Base-by-base conservation (phyloP, 768 basidiomycete genomes). In the Chalciporus piperatus region DNA sequence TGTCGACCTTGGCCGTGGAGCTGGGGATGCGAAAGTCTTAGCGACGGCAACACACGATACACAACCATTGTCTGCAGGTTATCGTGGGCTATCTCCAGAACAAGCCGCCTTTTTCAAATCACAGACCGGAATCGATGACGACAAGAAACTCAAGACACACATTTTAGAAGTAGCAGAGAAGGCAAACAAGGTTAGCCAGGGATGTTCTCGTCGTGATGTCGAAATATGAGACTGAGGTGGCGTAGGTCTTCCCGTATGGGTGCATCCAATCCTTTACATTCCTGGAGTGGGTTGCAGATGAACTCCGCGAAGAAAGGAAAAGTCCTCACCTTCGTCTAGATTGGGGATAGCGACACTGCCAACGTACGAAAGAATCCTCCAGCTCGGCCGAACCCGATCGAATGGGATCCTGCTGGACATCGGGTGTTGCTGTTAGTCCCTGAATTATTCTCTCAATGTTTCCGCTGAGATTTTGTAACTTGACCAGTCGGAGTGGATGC, bases 401-500 rank as follows among this genome's bases (percentile, higher is more conserved):
- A 66, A 66, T 2, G 71, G 71, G 0, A 64, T 79, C 11, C 64
- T 77, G 20, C 63, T 79, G 8, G 78, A 80, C 39, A 61, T 78
- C 9, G 78, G 73, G 6, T 77, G 76, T 52, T 76, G 75, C 54
- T 68, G 76, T 78, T 52, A 51, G 72, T 59, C 3, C 4, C 1
- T 6, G 0, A 22, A 17, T 4, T 41, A 22, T 17, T 22, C n/a
- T 43, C 32, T 38, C 40, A 2, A 7, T 23, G 8, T 7, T 16
- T 25, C n/a, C 7, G 1, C 12, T 42, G 19, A 48, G 23, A 13
- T n/a, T 45, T 12, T 40, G 16, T 19, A 11, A 14, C 30, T 28
- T 19, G 2, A 35, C 40, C 33, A 57, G 67, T 67, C 25, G 60
- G 65, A 11, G 63, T 54, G 30, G 77, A 78, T 47, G 61, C 68